Base-by-base conservation (phyloP, 2,329 filamentous ascomycete genomes). In the Amauroascus niger region DNA sequence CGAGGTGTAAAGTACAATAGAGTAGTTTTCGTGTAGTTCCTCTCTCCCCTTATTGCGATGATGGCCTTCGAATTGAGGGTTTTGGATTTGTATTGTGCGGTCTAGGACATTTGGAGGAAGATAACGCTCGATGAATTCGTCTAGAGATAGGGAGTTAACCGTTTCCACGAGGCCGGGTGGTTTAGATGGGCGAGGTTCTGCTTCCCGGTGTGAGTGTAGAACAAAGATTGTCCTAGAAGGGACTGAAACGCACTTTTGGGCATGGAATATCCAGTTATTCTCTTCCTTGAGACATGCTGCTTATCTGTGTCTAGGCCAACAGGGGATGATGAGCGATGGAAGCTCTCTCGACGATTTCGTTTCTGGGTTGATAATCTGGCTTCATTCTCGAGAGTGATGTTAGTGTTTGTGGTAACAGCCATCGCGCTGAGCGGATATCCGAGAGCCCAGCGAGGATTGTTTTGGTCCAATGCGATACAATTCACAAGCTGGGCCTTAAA, bases 91-190 rank as follows among this genome's bases (percentile, higher is more conserved):
- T 37, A 59, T 48, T 13, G 55, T 54, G 16, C 60, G 33, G 18
- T 58, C 44, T 37, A 52, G 53, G 35, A 54, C 51, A n/a, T 51
- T 40, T 3, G 52, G 20, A 13, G 64, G 60, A 24, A 72, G 59
- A 54, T 70, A 71, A 52, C 57, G 53, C 8, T 60, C 57, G 14
- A 67, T 63, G 60, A 76, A 76, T n/a, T 71, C 61, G 3, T 61
- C 46, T 13, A 69, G 60, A 16, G 65, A 55, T 26, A 76, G 61
- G 18, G 65, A 58, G 58, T 76, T 76, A 55, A 71, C 68, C 35
- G 63, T 64, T 55, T 74, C 71, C 32, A 76, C 67, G 50, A 74
- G 49, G 18, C 51, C 24, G 16, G 35, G 33, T 24, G 48, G 41
- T 16, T 20, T 48, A 1, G 28, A 3, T n/a, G n/a, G 18, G n/a